Conservation (phyloP, 139 green algal genomes). For the Trebouxia sp. region DNA sequence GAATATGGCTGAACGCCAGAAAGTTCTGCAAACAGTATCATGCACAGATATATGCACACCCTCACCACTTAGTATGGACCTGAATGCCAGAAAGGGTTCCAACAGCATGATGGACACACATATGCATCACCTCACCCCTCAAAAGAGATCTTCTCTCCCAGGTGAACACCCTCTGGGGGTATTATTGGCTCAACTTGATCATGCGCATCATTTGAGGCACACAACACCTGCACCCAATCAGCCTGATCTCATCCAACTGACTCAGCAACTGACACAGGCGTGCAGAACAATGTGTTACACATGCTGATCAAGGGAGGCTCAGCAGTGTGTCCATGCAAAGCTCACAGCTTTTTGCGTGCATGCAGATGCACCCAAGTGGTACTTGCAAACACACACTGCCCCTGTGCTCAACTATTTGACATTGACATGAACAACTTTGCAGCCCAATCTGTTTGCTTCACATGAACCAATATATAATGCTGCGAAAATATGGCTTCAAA, state of each 20-base stretch:
- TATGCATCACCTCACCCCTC: constrained; percentile 32
- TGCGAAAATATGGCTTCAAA: neutral
- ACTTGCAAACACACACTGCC: no score
- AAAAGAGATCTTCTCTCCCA: constrained; percentile 78
- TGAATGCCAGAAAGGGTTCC: neutral
- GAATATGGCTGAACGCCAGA: neutral
- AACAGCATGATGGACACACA: neutral
- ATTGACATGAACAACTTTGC: no score
- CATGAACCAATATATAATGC: neutral
- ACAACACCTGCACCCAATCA: constrained; percentile 70
- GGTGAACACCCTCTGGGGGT: constrained; percentile 74
- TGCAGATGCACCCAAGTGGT: no score
- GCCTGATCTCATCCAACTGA: neutral
- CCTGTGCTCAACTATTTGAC: no score
- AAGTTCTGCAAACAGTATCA: neutral
- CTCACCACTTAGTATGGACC: no score
- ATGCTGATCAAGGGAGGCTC: neutral
- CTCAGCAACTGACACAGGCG: neutral
- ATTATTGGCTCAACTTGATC: constrained; percentile 81
- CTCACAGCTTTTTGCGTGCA: neutral
- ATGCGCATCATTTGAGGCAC: constrained; percentile 82
- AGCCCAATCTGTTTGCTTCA: no score
- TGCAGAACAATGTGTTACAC: neutral
- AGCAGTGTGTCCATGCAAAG: neutral
- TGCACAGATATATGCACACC: neutral